Evolutionary conservation across 441 rosid genomes (phyloP), one percentile per base, ranked within the genome.

Genomic region (Adansonia gregorii): DNA sequence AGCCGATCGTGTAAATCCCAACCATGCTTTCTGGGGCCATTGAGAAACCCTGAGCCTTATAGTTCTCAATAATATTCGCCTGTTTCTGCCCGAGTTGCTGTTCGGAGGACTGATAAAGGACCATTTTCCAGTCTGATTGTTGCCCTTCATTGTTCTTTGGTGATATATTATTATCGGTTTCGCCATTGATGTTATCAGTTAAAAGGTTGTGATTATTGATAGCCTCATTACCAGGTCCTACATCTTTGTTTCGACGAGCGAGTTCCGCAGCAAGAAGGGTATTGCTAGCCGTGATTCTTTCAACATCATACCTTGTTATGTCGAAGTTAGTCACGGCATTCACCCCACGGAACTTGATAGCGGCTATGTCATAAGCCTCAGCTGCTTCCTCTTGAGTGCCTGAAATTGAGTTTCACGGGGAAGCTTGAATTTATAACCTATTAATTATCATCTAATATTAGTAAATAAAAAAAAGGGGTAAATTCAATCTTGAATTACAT

Each of bases 341-440:
- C 11, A 17, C 48, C 49, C 69, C 69, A 39, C 69, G 69, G 69
- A 65, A 65, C 46, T 65, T 65, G 24, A 65, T 65, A 8, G 69
- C 69, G 0, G 69, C 69, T 65, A 65, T 35, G 49, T 65, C 69
- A 65, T 65, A 65, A 0, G 99, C 98, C 82, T 95, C 99, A 0
- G 98, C 99, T 10, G 98, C 99, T 88, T 95, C 99, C 86, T 94
- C 99, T 84, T 95, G 98, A 8, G 99, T 94, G 80, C 98, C 97
- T 94, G 81, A 51, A 69, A 66, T 76, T 19, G 20, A 41, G 52
- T 54, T 51, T 31, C 71, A 72, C 4, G 3, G 35, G 66, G n/a
- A 70, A 80, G 3, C 17, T 63, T 19, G 52, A 65, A 61, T n/a
- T 27, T 24, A 24, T 24, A 74, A 41, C 20, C 43, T 14, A 9